phyloP scores from a whole-genome alignment of 371 early-diverging fungal genomes.

The Capniomyces stellatus region DNA sequence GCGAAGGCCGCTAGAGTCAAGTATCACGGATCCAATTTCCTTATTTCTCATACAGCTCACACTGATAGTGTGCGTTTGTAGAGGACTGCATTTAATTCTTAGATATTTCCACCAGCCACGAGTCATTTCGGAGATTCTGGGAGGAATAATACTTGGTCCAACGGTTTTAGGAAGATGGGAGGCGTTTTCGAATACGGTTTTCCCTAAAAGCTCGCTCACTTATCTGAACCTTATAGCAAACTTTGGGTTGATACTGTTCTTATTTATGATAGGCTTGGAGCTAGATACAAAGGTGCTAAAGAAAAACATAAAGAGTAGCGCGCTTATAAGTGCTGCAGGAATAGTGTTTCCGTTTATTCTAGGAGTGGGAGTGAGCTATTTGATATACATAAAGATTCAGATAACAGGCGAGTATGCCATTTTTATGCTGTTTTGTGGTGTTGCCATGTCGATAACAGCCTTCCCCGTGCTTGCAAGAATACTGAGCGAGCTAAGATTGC shows the following conservation, averaged over 20 bases:
- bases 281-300: constrained; percentile 34
- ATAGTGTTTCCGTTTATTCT: constrained; percentile 60
- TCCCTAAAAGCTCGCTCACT: constrained; percentile 40
- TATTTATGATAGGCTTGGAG: constrained; percentile 77
- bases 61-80: constrained; percentile 44
- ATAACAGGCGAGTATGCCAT: constrained; percentile 34
- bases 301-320: constrained; percentile 14
- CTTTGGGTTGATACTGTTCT: constrained; percentile 72
- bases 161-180: constrained; percentile 56
- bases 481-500: constrained; percentile 62
- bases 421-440: constrained; percentile 65
- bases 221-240: constrained; percentile 60
- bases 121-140: constrained; percentile 61
- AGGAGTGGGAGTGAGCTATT: constrained; percentile 47
- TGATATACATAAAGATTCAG: constrained; percentile 34
- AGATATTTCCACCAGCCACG: constrained; percentile 42
- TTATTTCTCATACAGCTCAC: constrained; percentile 34
- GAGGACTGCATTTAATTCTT: constrained; percentile 37
- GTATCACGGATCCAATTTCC: constrained; percentile 32
- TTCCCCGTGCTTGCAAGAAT: constrained; percentile 88
- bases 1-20: constrained; percentile 34
- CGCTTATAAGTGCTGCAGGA: constrained; percentile 44
- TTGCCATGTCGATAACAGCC: constrained; percentile 84
- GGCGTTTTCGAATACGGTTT: constrained; percentile 36
- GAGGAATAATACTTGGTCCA: constrained; percentile 60